Evolutionary conservation across 148 eudicot genomes (phyloP), one percentile per base, ranked within the genome.

Genomic region (Fagopyrum esculentum): DNA sequence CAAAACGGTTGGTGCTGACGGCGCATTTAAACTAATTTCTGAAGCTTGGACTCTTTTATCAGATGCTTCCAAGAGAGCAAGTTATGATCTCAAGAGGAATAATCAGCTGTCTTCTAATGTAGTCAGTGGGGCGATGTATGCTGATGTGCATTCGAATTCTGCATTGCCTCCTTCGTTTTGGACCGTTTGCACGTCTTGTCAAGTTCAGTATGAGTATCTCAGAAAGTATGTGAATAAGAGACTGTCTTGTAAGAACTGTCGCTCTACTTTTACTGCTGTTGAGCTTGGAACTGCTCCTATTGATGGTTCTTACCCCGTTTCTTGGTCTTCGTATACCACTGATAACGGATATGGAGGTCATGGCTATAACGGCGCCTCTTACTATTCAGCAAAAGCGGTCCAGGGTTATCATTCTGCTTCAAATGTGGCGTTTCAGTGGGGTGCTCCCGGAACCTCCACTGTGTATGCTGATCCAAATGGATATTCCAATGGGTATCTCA

Each of bases 121-220:
- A 47, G 76, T 79, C 54, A 35, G 84, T 60, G 88, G 82, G 66
- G 74, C 80, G 64, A 13, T 85, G 11, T 76, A 64, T 83, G 76
- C 81, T 40, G 83, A 83, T 29, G 75, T 69, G 54, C 80, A 76
- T 81, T 80, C 84, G 35, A 80, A 77, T 72, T 78, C 89, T 71
- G 30, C 83, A 48, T 54, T 83, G 47, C 85, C 96, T 78, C 97
- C 93, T 73, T 92, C 99, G 7, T 95, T 95, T 81, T 95, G 99
- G 99, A 95, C 99, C 5, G 88, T 95, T 9, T 95, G 99, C 74
- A 92, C 98, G 22, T 92, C 99, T 19, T 95, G 99, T 83, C 99
- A 89, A 71, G 98, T 95, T 86, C 99, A 95, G 73, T 95, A 95
- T 46, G 99, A 95, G 82, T 95, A 95, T 83, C 92, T 92, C 9